These are phyloP conservation scores for Malus asiatica DNA, from an alignment of 306 rosid species.

Conservation along the genomic window DNA sequence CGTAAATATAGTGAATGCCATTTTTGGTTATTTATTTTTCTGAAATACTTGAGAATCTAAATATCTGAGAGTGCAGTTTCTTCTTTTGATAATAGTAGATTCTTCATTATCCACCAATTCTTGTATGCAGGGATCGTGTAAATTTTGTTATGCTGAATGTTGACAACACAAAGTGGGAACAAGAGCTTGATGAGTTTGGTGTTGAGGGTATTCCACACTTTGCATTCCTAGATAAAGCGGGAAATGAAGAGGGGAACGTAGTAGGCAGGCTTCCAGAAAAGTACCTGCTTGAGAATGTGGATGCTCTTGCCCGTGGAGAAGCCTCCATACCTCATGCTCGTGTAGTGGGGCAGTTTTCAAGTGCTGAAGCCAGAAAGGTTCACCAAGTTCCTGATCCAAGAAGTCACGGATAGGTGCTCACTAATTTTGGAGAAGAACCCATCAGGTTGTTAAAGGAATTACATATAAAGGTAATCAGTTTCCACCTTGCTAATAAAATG, in stretches of 20 bases:
- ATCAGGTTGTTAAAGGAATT: constrained; percentile 13
- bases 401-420: constrained; percentile 32
- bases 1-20: not conserved
- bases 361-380: constrained; percentile 79
- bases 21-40: not conserved
- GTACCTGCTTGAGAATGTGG: constrained; percentile 70
- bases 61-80: not conserved
- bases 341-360: constrained; percentile 69
- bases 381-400: constrained; percentile 87
- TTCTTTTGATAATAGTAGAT: not conserved
- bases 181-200: constrained; percentile 94
- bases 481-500: constrained; percentile 9
- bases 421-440: constrained; percentile 8
- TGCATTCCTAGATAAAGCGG: constrained; percentile 78
- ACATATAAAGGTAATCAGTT: constrained; percentile 13
- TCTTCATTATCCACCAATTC: not conserved
- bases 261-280: constrained; percentile 86
- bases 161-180: constrained; percentile 97
- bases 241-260: constrained; percentile 90
- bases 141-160: constrained; percentile 77
- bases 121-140: constrained; percentile 47
- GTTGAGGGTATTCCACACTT: constrained; percentile 99
- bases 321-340: constrained; percentile 80
- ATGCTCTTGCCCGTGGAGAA: constrained; percentile 75
- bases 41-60: not conserved